Evolutionary conservation across 2,329 filamentous ascomycete genomes (phyloP).

Genomic region (Diaporthe nobilis): DNA sequence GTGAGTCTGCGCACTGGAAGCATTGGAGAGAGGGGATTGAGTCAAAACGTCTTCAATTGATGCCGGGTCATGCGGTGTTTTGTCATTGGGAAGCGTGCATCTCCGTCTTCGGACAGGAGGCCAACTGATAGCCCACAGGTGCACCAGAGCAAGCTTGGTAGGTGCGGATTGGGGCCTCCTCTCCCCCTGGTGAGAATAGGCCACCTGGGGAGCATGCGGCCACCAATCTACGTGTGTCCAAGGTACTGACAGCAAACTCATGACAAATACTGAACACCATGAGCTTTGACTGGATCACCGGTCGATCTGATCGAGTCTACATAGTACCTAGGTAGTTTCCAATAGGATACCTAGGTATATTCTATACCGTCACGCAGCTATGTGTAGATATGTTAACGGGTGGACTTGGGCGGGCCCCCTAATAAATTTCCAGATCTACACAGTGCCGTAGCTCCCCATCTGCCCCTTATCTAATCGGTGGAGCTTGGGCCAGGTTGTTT

Average conservation of each 20-base stretch:
- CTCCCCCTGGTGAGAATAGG: slow-evolving; percentile 9
- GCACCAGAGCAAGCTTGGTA: slow-evolving; percentile 16
- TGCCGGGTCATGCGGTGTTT: slow-evolving; percentile 27
- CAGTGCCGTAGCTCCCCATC: background rate
- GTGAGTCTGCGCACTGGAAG: slow-evolving; percentile 33
- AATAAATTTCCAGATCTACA: background rate
- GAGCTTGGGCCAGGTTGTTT: slow-evolving; percentile 41
- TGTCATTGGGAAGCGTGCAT: slow-evolving; percentile 19
- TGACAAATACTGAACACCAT: background rate
- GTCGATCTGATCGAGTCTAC: background rate
- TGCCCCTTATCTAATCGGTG: slow-evolving; percentile 41
- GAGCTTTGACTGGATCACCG: background rate
- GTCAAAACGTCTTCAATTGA: slow-evolving; percentile 23
- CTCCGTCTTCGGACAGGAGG: slow-evolving; percentile 35
- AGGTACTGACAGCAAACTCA: background rate
- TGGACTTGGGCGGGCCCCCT: background rate
- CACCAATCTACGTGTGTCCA: background rate
- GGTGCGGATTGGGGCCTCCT: background rate
- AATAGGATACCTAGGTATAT: no score
- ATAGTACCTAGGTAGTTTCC: background rate
- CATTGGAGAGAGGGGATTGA: slow-evolving; percentile 24
- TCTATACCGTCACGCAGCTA: background rate
- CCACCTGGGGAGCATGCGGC: background rate
- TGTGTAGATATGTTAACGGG: background rate
- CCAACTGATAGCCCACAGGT: slow-evolving; percentile 10